Conservation (phyloP, 2,329 filamentous ascomycete species). For the Calonectria fujianensis region DNA sequence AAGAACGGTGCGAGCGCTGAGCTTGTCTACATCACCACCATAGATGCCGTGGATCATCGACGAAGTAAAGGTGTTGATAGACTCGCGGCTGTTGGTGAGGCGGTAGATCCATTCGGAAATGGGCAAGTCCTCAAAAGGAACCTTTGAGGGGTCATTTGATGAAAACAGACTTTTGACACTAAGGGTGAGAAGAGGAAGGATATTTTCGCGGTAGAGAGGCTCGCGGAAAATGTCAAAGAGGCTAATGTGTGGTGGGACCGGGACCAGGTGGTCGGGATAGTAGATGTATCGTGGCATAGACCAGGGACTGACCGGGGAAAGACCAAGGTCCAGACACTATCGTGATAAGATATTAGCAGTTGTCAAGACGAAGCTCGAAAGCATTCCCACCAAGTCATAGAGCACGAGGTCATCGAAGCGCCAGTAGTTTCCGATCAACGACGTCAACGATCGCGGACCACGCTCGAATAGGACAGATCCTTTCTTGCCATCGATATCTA, state of each 20-base stretch:
- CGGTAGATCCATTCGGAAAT: constrained; percentile 61
- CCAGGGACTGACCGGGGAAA: constrained; percentile 70
- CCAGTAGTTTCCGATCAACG: constrained; percentile 63
- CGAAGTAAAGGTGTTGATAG: constrained; percentile 84
- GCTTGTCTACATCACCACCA: constrained; percentile 88
- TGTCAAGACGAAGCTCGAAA: constrained; percentile 6
- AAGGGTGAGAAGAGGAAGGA: constrained; percentile 55
- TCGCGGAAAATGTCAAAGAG: constrained; percentile 56
- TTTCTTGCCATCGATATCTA: constrained; percentile 73
- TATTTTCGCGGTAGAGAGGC: constrained; percentile 58
- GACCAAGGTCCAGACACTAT: constrained; percentile 61
- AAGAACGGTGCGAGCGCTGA: constrained; percentile 81
- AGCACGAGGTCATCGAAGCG: constrained; percentile 79
- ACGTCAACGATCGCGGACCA: constrained; percentile 85
- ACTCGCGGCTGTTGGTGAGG: constrained; percentile 54
- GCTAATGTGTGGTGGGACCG: constrained; percentile 56
- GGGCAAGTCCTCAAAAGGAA: constrained; percentile 58
- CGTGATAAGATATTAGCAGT: constrained; percentile 48
- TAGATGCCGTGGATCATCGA: constrained; percentile 91
- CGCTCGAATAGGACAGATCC: constrained; percentile 83
- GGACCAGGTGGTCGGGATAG: constrained; percentile 83
- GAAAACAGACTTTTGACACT: constrained; percentile 45
- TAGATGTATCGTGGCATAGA: constrained; percentile 82
- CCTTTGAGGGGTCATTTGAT: constrained; percentile 30
- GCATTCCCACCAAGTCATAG: constrained; percentile 78